Conservation (phyloP, 2,329 filamentous ascomycete genomes). For the Fusarium anguioides region DNA sequence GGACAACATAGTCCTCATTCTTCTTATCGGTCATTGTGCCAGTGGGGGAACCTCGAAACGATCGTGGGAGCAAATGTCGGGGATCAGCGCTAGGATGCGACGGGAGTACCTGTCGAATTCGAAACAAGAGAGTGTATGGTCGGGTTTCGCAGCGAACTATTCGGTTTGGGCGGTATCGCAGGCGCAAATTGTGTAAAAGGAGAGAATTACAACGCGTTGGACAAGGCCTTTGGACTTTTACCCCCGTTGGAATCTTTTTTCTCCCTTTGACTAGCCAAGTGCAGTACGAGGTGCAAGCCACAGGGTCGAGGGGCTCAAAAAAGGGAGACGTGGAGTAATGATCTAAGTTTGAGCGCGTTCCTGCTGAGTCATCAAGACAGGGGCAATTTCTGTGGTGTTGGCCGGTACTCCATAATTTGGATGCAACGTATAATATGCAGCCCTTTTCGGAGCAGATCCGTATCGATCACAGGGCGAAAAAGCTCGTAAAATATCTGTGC, state of each 20-base stretch:
- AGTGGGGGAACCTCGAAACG: conserved; percentile 44
- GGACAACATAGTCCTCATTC: conserved; percentile 82
- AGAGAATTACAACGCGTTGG: conserved; percentile 1
- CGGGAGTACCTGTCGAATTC: conserved; percentile 22
- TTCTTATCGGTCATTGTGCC: conserved; percentile 84
- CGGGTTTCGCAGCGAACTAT: not conserved
- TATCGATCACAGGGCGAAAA: conserved; percentile 6
- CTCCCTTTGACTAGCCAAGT: conserved; percentile 34
- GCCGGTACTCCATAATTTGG: not conserved
- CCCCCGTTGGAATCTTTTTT: conserved; percentile 25
- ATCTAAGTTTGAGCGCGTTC: conserved; percentile 1
- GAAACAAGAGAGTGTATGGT: not conserved
- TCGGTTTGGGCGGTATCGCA: not conserved
- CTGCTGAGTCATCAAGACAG: conserved; percentile 34
- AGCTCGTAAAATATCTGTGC: conserved; percentile 24
- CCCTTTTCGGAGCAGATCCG: conserved; percentile 13
- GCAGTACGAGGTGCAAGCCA: conserved; percentile 14
- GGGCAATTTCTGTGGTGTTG: conserved; percentile 9
- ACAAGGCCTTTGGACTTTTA: conserved; percentile 1
- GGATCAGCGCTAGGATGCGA: conserved; percentile 32
- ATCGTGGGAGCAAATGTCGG: conserved; percentile 8
- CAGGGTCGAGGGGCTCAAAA: conserved; percentile 37
- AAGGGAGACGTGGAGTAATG: conserved; percentile 39
- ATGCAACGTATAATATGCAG: conserved; percentile 1
- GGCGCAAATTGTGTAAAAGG: conserved; percentile 6